Evolutionary conservation across 2,329 filamentous ascomycete species (phyloP).

Genomic region (Trichophyton simii): DNA sequence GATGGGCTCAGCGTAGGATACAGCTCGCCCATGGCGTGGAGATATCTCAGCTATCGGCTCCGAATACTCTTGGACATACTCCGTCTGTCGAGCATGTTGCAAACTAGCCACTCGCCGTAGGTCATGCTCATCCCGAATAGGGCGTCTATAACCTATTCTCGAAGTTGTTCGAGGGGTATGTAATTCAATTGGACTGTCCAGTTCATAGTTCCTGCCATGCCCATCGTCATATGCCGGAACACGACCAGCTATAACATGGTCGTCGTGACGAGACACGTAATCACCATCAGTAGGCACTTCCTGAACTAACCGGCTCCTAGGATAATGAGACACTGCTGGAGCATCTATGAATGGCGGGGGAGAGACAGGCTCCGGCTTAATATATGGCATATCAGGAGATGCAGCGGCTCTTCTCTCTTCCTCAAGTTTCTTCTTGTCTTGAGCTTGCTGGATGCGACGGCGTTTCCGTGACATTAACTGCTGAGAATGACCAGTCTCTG

Average conservation of each 20-base stretch:
- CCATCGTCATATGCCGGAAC: slow-evolving; percentile 27
- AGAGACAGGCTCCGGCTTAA: slow-evolving; percentile 52
- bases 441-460: slow-evolving; percentile 35
- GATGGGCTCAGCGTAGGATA: slow-evolving; percentile 30
- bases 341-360: slow-evolving; percentile 44
- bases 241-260: slow-evolving; percentile 22
- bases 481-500: slow-evolving; percentile 26
- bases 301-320: slow-evolving; percentile 13
- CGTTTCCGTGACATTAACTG: slow-evolving; percentile 40
- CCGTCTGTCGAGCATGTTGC: slow-evolving; percentile 33
- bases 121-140: slow-evolving; percentile 32
- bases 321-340: background rate
- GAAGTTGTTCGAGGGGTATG: slow-evolving; percentile 29
- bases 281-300: slow-evolving; percentile 28
- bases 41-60: slow-evolving; percentile 30
- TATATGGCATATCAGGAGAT: slow-evolving; percentile 37
- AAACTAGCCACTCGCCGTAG: slow-evolving; percentile 37
- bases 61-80: slow-evolving; percentile 32
- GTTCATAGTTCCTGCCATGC: slow-evolving; percentile 18
- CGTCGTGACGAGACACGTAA: slow-evolving; percentile 34
- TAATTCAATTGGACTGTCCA: slow-evolving; percentile 22
- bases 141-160: slow-evolving; percentile 26
- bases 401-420: slow-evolving; percentile 16
- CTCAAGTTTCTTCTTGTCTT: slow-evolving; percentile 19
- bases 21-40: slow-evolving; percentile 24